A percentile compares a stretch with the other conserved stretches of the same genome.
These are phyloP conservation scores for Aspergillus pseudoglaucus DNA, from an alignment of 2,329 filamentous ascomycete species.

Conservation along the genomic window DNA sequence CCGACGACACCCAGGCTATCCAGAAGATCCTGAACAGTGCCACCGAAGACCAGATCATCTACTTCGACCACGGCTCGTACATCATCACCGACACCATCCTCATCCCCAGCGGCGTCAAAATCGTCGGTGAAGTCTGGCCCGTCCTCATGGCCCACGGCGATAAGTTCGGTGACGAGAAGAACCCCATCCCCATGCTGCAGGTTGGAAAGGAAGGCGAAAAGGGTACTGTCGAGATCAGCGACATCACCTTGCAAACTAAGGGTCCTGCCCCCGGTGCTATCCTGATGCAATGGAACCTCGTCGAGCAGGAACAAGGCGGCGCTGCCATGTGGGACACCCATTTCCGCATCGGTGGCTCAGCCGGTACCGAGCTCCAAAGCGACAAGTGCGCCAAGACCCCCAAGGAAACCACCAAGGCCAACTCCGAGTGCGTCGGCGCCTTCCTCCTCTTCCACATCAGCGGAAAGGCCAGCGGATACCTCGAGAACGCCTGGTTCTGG, in stretches of 20 bases:
- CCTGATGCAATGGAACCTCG: conserved; percentile 86
- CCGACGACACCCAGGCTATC: conserved; percentile 81
- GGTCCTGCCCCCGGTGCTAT: conserved; percentile 82
- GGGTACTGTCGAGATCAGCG: conserved; percentile 79
- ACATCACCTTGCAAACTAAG: conserved; percentile 76
- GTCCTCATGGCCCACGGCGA: conserved; percentile 75
- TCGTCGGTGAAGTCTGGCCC: conserved; percentile 88
- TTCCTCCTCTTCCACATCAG: conserved; percentile 59
- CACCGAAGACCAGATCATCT: conserved; percentile 53
- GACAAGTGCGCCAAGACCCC: conserved; percentile 74
- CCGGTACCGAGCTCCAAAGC: conserved; percentile 75
- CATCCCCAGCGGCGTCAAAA: conserved; percentile 68
- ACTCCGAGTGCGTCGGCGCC: conserved; percentile 64
- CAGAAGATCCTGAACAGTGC: conserved; percentile 69
- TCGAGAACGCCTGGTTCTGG: conserved; percentile 91
- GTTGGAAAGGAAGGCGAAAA: conserved; percentile 70
- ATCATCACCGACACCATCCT: conserved; percentile 54
- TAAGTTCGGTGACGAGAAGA: conserved; percentile 65
- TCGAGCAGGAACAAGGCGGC: conserved; percentile 55
- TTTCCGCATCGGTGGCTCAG: conserved; percentile 80
- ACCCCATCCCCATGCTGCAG: conserved; percentile 79
- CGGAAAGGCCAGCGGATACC: conserved; percentile 57
- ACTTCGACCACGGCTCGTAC: conserved; percentile 60
- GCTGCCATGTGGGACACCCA: conserved; percentile 94
- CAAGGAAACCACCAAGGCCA: conserved; percentile 52